Conservation (phyloP, 2,329 filamentous ascomycete genomes). For the Sordariomycetes sp. region DNA sequence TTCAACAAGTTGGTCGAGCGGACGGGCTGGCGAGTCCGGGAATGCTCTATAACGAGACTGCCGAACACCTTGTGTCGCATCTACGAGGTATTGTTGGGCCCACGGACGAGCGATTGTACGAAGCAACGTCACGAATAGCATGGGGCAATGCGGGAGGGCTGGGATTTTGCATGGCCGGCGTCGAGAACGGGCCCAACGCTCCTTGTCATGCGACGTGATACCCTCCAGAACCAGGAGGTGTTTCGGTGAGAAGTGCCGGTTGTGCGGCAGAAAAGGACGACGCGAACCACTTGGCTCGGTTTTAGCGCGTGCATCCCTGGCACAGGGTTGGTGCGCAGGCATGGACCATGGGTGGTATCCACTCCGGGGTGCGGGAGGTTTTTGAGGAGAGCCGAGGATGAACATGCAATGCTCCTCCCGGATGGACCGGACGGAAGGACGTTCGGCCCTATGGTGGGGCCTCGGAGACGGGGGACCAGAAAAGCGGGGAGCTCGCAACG, state of each 20-base stretch:
- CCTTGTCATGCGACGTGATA: background rate
- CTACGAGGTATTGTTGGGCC: too few species aligned
- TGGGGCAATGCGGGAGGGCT: background rate
- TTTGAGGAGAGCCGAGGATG: background rate
- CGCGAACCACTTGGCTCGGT: background rate
- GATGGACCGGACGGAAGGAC: background rate
- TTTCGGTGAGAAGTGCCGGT: background rate
- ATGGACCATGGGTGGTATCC: background rate
- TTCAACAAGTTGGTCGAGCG: too few species aligned
- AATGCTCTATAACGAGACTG: too few species aligned
- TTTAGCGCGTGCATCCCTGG: background rate
- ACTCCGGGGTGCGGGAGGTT: background rate
- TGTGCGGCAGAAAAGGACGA: background rate
- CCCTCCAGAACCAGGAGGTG: background rate
- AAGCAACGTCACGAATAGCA: too few species aligned
- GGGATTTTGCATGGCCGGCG: background rate
- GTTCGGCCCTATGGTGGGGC: background rate
- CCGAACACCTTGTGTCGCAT: too few species aligned
- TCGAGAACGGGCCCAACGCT: background rate
- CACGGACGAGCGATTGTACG: too few species aligned
- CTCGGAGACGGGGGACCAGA: background rate
- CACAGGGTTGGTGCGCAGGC: background rate
- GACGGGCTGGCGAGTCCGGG: too few species aligned
- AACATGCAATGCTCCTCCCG: background rate
- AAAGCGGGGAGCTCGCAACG: background rate